phyloP scores from a whole-genome alignment of 2,329 filamentous ascomycete species.

The Penicillium sp. region DNA sequence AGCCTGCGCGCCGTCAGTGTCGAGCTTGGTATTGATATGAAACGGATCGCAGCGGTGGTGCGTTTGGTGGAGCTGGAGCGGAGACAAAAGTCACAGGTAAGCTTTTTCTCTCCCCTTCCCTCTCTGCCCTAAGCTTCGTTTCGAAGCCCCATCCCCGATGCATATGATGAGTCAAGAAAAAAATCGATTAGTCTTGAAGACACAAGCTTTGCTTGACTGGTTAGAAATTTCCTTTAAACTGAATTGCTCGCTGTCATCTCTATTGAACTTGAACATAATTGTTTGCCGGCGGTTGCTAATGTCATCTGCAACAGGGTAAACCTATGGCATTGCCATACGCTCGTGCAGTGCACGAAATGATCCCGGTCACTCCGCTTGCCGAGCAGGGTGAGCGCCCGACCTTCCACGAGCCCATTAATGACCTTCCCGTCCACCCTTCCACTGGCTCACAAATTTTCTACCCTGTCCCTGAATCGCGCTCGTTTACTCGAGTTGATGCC shows the following conservation, averaged over 20 bases:
- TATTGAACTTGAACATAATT: slow-evolving; percentile 3
- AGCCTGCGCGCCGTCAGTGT: slow-evolving; percentile 76
- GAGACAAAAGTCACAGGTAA: slow-evolving; percentile 72
- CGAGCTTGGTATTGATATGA: slow-evolving; percentile 75
- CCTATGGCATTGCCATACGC: slow-evolving; percentile 74
- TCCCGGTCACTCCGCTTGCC: slow-evolving; percentile 64
- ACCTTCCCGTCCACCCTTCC: slow-evolving; percentile 60
- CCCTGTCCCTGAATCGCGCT: slow-evolving; percentile 62
- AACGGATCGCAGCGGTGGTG: slow-evolving; percentile 81
- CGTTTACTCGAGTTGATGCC: slow-evolving; percentile 66
- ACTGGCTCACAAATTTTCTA: slow-evolving; percentile 60
- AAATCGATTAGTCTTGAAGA: slow-evolving; percentile 99
- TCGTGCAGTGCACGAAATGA: slow-evolving; percentile 73
- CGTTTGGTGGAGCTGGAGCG: slow-evolving; percentile 84
- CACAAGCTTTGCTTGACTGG: slow-evolving; percentile 59
- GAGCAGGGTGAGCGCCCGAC: slow-evolving; percentile 37
- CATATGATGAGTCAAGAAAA: slow-evolving; percentile 68
- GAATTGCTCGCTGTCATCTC: slow-evolving; percentile 18
- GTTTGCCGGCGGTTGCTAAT: slow-evolving; percentile 18
- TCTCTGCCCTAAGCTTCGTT: neutral
- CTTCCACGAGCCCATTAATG: slow-evolving; percentile 63
- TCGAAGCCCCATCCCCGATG: slow-evolving; percentile 1
- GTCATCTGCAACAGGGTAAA: slow-evolving; percentile 63
- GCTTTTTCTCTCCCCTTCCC: slow-evolving; percentile 35
- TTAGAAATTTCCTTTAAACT: slow-evolving; percentile 59